These are phyloP conservation scores for Boletellus sp. DNA, from an alignment of 768 basidiomycete species.

Conservation along the genomic window DNA sequence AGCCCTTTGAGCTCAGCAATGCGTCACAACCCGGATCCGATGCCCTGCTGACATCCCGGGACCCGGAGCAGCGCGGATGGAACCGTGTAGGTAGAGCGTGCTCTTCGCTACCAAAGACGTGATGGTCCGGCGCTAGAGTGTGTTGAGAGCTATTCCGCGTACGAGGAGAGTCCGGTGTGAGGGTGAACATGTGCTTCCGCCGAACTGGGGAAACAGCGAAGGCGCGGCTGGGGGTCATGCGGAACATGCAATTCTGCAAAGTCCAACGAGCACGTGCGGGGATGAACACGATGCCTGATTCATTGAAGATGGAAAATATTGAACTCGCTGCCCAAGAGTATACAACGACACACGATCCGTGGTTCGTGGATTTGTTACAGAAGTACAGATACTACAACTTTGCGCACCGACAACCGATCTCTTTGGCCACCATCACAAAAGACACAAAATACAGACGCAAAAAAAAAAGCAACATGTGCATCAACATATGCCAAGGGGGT, in stretches of 20 bases:
- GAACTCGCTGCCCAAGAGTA: too few species aligned
- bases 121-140: neutral
- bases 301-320: too few species aligned
- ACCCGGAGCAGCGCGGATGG: neutral
- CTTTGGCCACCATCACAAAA: neutral
- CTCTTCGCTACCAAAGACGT: neutral
- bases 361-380: too few species aligned
- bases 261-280: too few species aligned
- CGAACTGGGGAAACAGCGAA: neutral
- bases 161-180: conserved; percentile 11
- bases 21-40: neutral
- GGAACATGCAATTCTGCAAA: neutral
- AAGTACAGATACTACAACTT: too few species aligned
- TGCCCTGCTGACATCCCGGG: neutral
- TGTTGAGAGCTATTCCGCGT: neutral
- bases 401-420: too few species aligned
- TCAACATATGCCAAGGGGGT: neutral
- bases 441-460: neutral
- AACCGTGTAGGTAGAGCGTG: conserved; percentile 13
- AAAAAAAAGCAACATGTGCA: neutral
- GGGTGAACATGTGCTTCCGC: conserved; percentile 13
- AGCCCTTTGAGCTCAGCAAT: neutral
- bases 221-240: neutral
- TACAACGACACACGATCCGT: too few species aligned
- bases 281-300: too few species aligned